Evolutionary conservation across 2,329 filamentous ascomycete species (phyloP).

Genomic region (Raffaelea ambrosiae): DNA sequence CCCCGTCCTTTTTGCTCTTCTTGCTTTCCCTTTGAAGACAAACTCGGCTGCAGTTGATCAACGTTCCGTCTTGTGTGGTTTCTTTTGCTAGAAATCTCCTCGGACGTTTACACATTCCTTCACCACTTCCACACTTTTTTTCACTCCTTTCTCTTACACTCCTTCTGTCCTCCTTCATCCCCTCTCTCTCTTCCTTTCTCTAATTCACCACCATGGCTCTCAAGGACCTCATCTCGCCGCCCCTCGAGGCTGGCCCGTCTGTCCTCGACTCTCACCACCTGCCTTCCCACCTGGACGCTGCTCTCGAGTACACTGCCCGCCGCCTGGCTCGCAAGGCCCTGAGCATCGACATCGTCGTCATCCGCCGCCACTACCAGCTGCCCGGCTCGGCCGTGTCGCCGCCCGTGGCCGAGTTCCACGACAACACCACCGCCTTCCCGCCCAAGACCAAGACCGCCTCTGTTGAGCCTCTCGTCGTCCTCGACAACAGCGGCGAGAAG

Average conservation of each 20-base stretch:
- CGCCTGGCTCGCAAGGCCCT: constrained; percentile 46
- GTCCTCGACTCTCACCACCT: constrained; percentile 49
- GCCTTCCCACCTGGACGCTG: constrained; percentile 43
- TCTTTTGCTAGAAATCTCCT: not conserved
- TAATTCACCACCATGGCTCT: constrained; percentile 1
- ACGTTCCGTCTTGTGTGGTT: not conserved
- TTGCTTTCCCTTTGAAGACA: too few relatives aligned
- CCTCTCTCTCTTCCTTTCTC: not conserved
- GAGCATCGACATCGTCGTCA: constrained; percentile 49
- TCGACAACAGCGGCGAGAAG: constrained; percentile 8
- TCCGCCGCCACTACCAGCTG: constrained; percentile 47
- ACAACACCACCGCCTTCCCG: not conserved
- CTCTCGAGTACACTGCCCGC: constrained; percentile 50
- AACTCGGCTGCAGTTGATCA: too few relatives aligned
- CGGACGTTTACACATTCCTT: too few relatives aligned
- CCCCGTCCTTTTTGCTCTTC: too few relatives aligned
- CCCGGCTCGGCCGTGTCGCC: constrained; percentile 17
- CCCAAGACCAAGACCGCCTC: constrained; percentile 21
- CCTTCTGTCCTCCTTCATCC: not conserved
- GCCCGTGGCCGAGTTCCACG: not conserved
- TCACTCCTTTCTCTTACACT: not conserved
- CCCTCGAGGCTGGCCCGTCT: constrained; percentile 53
- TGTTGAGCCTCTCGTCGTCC: not conserved
- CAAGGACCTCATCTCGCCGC: constrained; percentile 52
- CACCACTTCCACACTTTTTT: not conserved